These are phyloP conservation scores for Uncinocarpus reesii DNA, from an alignment of 2,329 filamentous ascomycete genomes.

Conservation along the genomic window DNA sequence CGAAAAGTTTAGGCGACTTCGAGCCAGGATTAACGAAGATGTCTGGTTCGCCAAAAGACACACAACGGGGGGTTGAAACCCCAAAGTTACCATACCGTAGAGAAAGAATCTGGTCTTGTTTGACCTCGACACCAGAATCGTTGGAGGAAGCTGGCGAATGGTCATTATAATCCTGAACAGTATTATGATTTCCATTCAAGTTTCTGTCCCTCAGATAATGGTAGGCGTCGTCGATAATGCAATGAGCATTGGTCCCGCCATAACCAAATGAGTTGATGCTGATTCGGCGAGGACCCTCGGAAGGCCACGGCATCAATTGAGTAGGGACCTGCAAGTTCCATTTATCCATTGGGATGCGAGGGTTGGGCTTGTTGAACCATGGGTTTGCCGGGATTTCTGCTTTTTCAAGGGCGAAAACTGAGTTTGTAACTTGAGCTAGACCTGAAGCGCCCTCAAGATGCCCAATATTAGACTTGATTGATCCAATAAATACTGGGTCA, in stretches of 20 bases:
- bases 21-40: too few species aligned
- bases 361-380: not conserved
- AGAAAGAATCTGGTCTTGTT: too few species aligned
- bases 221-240: not conserved
- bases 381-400: not conserved
- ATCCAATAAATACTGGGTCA: not conserved
- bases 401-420: not conserved
- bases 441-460: not conserved
- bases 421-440: not conserved
- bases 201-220: not conserved
- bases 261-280: constrained; percentile 9
- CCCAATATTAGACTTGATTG: not conserved
- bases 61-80: too few species aligned
- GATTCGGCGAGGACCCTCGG: not conserved
- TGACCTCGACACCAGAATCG: too few species aligned
- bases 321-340: constrained; percentile 11
- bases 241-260: constrained; percentile 2
- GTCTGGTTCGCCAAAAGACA: too few species aligned
- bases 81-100: too few species aligned
- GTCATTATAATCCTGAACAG: too few species aligned
- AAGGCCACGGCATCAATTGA: not conserved
- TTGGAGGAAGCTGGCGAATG: too few species aligned
- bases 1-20: too few species aligned
- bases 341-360: not conserved
- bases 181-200: too few species aligned